Conservation (phyloP, 306 rosid species). For the Trifolium repens region DNA sequence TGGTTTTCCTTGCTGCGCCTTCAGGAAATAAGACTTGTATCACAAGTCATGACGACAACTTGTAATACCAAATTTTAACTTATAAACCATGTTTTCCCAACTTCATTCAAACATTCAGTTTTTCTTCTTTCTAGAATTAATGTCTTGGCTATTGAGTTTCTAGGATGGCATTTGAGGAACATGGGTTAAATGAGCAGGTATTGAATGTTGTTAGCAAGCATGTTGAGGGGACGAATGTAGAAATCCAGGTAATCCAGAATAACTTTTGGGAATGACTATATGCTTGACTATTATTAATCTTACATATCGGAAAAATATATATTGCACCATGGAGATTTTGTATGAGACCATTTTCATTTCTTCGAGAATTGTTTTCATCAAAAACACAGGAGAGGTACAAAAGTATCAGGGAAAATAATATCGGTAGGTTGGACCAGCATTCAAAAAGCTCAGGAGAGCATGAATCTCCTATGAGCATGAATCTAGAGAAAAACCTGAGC, state of each 20-base stretch:
- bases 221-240: constrained; percentile 71
- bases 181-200: constrained; percentile 79
- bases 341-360: constrained; percentile 35
- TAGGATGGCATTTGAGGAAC: constrained; percentile 85
- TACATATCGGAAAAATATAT: constrained; percentile 3
- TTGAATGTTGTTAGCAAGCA: constrained; percentile 66
- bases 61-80: constrained; percentile 28
- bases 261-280: constrained; percentile 19
- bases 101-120: constrained; percentile 21
- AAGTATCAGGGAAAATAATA: constrained; percentile 63
- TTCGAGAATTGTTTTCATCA: constrained; percentile 32
- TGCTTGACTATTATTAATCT: constrained; percentile 42
- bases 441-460: constrained; percentile 52
- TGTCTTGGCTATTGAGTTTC: constrained; percentile 45
- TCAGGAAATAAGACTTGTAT: constrained; percentile 35
- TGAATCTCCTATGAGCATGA: constrained; percentile 57
- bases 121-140: constrained; percentile 32
- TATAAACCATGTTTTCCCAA: constrained; percentile 22
- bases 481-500: constrained; percentile 74
- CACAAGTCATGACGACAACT: neutral
- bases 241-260: constrained; percentile 73
- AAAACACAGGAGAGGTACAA: constrained; percentile 73
- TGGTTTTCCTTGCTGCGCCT: constrained; percentile 6
- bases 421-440: constrained; percentile 45
- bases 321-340: constrained; percentile 24